phyloP scores from a whole-genome alignment of 108 stramenopile species.

The Cyclotella atomus region DNA sequence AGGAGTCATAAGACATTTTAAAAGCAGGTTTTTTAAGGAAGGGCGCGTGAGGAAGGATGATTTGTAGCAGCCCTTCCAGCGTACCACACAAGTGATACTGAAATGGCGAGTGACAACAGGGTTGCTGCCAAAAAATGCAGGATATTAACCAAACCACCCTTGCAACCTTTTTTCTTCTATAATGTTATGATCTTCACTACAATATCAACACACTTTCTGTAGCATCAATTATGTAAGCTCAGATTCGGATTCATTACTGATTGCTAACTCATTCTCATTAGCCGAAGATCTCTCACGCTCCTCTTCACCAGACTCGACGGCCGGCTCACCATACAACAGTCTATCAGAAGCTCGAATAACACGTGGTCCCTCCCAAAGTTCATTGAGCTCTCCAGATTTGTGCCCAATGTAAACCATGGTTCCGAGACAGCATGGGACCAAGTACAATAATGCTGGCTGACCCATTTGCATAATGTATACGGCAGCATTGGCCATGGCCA shows the following conservation, averaged over 20 bases:
- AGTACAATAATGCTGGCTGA: conserved; percentile 86
- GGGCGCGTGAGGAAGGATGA: too few relatives aligned
- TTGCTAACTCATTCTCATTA: neutral
- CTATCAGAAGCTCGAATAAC: conserved; percentile 59
- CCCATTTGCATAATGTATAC: conserved; percentile 80
- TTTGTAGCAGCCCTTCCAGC: too few relatives aligned
- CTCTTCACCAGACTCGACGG: conserved; percentile 12
- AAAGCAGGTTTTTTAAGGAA: too few relatives aligned
- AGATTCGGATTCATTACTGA: neutral
- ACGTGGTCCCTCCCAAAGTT: conserved; percentile 68
- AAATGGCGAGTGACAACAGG: too few relatives aligned
- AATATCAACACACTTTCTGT: too few relatives aligned
- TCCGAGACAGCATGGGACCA: conserved; percentile 82
- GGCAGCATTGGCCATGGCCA: conserved; percentile 78
- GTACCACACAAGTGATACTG: too few relatives aligned
- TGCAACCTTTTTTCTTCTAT: too few relatives aligned
- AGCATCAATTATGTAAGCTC: neutral
- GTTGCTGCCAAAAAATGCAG: too few relatives aligned
- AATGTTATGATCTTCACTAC: too few relatives aligned
- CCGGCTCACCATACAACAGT: conserved; percentile 45
- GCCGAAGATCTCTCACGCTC: conserved; percentile 2
- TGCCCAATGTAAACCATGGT: conserved; percentile 60
- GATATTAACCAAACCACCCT: too few relatives aligned
- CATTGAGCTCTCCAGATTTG: conserved; percentile 53
- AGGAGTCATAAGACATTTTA: too few relatives aligned